Percentiles rank a stretch among this genome's conserved stretches.
Conservation (phyloP, 176 grass and related monocot genomes). For the Juncus effusus region DNA sequence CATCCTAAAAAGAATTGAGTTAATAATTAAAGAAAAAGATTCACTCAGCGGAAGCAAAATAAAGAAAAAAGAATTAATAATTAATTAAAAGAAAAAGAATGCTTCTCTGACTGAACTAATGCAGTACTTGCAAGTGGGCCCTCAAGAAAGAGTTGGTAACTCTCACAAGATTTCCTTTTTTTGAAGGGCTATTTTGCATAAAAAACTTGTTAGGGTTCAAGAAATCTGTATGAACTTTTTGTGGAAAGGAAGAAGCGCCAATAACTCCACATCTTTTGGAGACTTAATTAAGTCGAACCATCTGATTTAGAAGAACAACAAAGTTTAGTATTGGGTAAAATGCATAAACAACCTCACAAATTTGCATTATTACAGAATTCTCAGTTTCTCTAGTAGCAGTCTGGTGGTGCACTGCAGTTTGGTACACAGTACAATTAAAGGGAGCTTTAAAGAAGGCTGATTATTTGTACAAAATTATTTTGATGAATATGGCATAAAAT, state of each 20-base stretch:
- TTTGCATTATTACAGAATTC: not conserved
- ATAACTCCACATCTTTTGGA: conserved; percentile 26
- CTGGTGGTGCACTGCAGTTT: too few relatives aligned
- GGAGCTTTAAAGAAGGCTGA: too few relatives aligned
- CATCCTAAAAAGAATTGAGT: conserved; percentile 36
- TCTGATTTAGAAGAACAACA: conserved; percentile 38
- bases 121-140: conserved; percentile 23
- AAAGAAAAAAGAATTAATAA: conserved; percentile 1
- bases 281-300: conserved; percentile 37
- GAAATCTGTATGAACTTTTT: conserved; percentile 22
- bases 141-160: not conserved
- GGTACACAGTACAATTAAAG: too few relatives aligned
- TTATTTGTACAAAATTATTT: too few relatives aligned
- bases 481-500: too few relatives aligned
- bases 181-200: conserved; percentile 20
- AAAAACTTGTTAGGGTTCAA: conserved; percentile 12
- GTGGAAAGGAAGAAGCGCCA: conserved; percentile 5
- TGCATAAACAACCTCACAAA: conserved; percentile 12
- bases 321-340: conserved; percentile 20
- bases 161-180: conserved; percentile 6
- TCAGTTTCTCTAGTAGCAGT: too few relatives aligned
- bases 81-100: conserved; percentile 17
- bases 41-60: not conserved
- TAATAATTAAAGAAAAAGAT: conserved; percentile 13
- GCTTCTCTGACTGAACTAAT: conserved; percentile 17